Conservation (phyloP, 2,329 filamentous ascomycete species). For the Macrophomina phaseolina region DNA sequence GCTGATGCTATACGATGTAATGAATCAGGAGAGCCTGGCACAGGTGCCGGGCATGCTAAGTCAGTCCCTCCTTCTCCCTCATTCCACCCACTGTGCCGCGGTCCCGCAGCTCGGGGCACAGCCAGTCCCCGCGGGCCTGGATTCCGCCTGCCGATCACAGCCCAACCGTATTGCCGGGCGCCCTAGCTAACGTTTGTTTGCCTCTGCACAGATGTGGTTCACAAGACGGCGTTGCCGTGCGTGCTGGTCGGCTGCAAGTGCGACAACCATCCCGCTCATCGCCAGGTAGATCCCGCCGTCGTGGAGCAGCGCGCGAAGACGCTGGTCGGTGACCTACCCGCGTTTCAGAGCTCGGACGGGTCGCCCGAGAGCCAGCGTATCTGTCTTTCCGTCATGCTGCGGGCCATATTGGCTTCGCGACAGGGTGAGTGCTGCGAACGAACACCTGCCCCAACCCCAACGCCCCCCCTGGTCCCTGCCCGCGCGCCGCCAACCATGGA, state of each 20-base stretch:
- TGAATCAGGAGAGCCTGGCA: conserved; percentile 74
- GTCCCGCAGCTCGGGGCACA: conserved; percentile 29
- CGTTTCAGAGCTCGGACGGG: conserved; percentile 74
- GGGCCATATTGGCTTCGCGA: conserved; percentile 70
- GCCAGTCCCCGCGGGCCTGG: conserved; percentile 28
- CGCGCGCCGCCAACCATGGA: conserved; percentile 2
- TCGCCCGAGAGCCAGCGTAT: conserved; percentile 74
- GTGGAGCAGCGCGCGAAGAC: conserved; percentile 68
- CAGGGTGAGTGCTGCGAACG: conserved; percentile 64
- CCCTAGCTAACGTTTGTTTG: conserved; percentile 27
- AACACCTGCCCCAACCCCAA: not conserved
- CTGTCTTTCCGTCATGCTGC: conserved; percentile 77
- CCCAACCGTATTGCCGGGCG: conserved; percentile 19
- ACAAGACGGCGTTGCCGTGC: conserved; percentile 74
- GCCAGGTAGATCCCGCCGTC: conserved; percentile 72
- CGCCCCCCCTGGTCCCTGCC: conserved; percentile 5
- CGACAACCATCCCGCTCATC: conserved; percentile 73
- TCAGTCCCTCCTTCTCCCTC: conserved; percentile 57
- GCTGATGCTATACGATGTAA: conserved; percentile 86
- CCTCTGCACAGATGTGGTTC: conserved; percentile 68
- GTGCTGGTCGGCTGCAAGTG: conserved; percentile 90
- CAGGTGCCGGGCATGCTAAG: conserved; percentile 78
- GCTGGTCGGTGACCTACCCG: conserved; percentile 68
- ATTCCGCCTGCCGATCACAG: conserved; percentile 11
- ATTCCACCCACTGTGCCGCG: conserved; percentile 11